These are phyloP conservation scores for Sclerotinia trifoliorum DNA, from an alignment of 2,329 filamentous ascomycete genomes.

Conservation along the genomic window DNA sequence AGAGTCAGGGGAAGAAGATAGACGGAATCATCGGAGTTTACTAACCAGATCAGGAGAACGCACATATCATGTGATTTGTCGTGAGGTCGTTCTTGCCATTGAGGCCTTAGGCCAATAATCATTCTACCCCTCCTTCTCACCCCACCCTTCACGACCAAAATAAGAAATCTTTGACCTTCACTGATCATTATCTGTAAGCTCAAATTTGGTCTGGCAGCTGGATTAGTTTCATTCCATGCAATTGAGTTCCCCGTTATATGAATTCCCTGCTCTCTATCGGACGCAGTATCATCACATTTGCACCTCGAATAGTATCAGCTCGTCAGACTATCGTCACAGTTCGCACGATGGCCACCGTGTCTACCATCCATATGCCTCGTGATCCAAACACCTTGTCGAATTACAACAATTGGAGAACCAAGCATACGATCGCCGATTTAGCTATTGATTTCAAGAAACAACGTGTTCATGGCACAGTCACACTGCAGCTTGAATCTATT, in stretches of 20 bases:
- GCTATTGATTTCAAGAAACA: conserved; percentile 81
- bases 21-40: background rate
- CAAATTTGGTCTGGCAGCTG: background rate
- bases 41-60: background rate
- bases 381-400: conserved; percentile 92
- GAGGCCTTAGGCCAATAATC: background rate
- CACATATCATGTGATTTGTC: conserved; percentile 6
- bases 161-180: conserved; percentile 13
- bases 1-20: background rate
- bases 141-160: conserved; percentile 5
- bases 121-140: conserved; percentile 2
- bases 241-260: conserved; percentile 12
- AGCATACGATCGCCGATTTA: conserved; percentile 78
- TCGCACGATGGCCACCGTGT: conserved; percentile 30
- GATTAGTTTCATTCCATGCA: background rate
- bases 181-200: conserved; percentile 11
- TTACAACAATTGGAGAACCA: conserved; percentile 83
- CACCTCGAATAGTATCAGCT: conserved; percentile 25
- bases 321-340: conserved; percentile 23
- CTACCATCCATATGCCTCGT: conserved; percentile 44
- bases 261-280: conserved; percentile 26
- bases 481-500: conserved; percentile 73
- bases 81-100: background rate
- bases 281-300: conserved; percentile 26
- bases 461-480: conserved; percentile 72